phyloP scores from a whole-genome alignment of 805 yeast genomes.

The Scheffersomyces stipitis region DNA sequence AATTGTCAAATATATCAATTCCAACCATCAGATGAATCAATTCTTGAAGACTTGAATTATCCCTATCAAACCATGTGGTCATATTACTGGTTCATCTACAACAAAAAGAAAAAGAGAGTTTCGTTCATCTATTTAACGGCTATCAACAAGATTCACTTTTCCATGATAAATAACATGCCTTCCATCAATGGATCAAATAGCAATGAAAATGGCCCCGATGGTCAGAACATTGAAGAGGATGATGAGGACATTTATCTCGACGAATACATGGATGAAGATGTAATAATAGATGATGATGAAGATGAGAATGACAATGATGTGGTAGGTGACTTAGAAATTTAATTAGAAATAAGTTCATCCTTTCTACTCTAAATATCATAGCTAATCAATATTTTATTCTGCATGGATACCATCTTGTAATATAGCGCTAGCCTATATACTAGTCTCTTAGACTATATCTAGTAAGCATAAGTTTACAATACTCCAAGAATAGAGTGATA shows the following conservation, averaged over 20 bases:
- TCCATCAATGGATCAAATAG: conserved; percentile 6
- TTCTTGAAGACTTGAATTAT: conserved; percentile 55
- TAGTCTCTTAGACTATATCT: too few species aligned
- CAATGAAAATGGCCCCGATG: conserved; percentile 9
- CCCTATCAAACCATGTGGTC: conserved; percentile 63
- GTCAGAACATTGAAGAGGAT: conserved; percentile 19
- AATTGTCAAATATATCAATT: conserved; percentile 65
- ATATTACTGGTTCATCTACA: conserved; percentile 87
- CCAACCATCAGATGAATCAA: conserved; percentile 59
- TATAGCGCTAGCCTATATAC: too few species aligned
- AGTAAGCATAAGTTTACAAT: too few species aligned
- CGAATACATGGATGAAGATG: conserved; percentile 19
- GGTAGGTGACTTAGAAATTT: conserved; percentile 40
- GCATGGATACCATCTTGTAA: too few species aligned
- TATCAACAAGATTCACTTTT: conserved; percentile 40
- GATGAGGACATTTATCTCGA: conserved; percentile 21
- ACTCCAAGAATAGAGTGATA: too few species aligned
- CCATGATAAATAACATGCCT: conserved; percentile 26
- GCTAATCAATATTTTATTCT: too few species aligned
- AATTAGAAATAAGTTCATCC: too few species aligned
- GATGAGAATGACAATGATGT: conserved; percentile 26
- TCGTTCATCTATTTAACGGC: conserved; percentile 75
- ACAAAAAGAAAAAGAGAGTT: conserved; percentile 88
- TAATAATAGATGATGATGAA: conserved; percentile 17
- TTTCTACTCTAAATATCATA: too few species aligned